Evolutionary conservation across 2,329 filamentous ascomycete species (phyloP).

Genomic region (Stachybotrys elegans): DNA sequence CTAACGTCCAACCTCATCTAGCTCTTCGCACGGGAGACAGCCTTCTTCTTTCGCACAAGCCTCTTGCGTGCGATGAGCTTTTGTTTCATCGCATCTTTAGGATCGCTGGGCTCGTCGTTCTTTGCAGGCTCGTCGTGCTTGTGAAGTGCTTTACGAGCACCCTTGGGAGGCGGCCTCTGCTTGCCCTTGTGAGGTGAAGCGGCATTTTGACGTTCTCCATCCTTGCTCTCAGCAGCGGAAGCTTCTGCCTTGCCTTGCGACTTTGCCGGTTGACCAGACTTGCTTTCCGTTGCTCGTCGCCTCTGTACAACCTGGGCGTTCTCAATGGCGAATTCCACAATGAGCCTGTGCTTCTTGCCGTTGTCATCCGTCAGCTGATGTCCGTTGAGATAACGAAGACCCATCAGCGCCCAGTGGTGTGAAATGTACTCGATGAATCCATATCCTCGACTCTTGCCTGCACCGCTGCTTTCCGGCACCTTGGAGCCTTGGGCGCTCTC

Average conservation of each 20-base stretch:
- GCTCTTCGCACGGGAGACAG: slow-evolving; percentile 27
- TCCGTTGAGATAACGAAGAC: slow-evolving; percentile 87
- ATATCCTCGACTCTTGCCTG: slow-evolving; percentile 83
- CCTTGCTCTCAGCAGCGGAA: slow-evolving; percentile 9
- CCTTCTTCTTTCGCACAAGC: slow-evolving; percentile 68
- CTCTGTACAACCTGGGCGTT: slow-evolving; percentile 93
- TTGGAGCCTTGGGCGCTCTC: slow-evolving; percentile 84
- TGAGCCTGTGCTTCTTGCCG: slow-evolving; percentile 81
- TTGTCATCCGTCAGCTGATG: slow-evolving; percentile 52
- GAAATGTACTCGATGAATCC: slow-evolving; percentile 96
- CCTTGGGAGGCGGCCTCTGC: slow-evolving; percentile 10
- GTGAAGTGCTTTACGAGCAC: slow-evolving; percentile 8
- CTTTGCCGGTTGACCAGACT: slow-evolving; percentile 20
- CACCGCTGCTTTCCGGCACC: slow-evolving; percentile 69
- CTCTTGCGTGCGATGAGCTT: slow-evolving; percentile 84
- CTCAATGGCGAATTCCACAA: slow-evolving; percentile 97
- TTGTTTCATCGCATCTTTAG: slow-evolving; percentile 47
- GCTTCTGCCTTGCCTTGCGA: slow-evolving; percentile 9
- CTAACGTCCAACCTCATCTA: no score
- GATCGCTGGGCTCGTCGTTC: slow-evolving; percentile 27
- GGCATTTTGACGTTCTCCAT: slow-evolving; percentile 19
- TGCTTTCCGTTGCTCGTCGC: slow-evolving; percentile 40
- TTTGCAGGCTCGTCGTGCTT: slow-evolving; percentile 14
- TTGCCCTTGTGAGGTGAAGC: slow-evolving; percentile 13
- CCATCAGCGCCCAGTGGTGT: slow-evolving; percentile 93